Evolutionary conservation across 2,329 filamentous ascomycete species (phyloP), one percentile per base, ranked within the genome.

Genomic region (Seiridium cupressi): DNA sequence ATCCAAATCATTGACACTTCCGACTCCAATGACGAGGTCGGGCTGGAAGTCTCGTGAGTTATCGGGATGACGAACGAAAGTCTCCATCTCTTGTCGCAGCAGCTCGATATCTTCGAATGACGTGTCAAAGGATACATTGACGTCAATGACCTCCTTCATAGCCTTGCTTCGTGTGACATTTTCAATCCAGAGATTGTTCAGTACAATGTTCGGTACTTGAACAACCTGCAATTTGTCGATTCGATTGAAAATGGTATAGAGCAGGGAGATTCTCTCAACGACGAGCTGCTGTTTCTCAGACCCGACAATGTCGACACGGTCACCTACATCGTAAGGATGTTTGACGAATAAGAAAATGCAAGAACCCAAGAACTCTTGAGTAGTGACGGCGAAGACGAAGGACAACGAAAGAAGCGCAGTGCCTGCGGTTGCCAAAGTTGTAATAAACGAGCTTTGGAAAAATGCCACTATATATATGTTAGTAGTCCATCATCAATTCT

Each of bases 291-390:
- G 83, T 61, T 79, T 78, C 63, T 80, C 77, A 7, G 76, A 73
- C 13, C 81, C 81, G 57, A 73, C 78, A 64, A 98, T 90, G 68
- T 97, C 93, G 48, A 98, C 91, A 34, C 95, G 89, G 73, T 99
- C 95, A 62, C 94, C 93, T 31, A 98, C 93, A 72, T 99, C 95
- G 73, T 91, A 98, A 0, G 95, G 94, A 73, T 99, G 95, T 81
- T 99, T 99, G 80, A 98, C 92, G 70, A 99, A 99, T 1, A 99
- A 80, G 80, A 99, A 99, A 70, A 99, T 97, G 79, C 94, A 98
- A 44, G 93, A 97, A 70, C 94, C 94, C n/a, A 99, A 85, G 64
- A 99, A 90, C 75, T 99, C 95, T 76, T 97, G 93, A 3, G 90
- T 89, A 1, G 93, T 97, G 59, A 90, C 89, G 32, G 93, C 89